Evolutionary conservation across 2,329 filamentous ascomycete species (phyloP), one percentile per base, ranked within the genome.

Genomic region (Rugonectria rugulosa): DNA sequence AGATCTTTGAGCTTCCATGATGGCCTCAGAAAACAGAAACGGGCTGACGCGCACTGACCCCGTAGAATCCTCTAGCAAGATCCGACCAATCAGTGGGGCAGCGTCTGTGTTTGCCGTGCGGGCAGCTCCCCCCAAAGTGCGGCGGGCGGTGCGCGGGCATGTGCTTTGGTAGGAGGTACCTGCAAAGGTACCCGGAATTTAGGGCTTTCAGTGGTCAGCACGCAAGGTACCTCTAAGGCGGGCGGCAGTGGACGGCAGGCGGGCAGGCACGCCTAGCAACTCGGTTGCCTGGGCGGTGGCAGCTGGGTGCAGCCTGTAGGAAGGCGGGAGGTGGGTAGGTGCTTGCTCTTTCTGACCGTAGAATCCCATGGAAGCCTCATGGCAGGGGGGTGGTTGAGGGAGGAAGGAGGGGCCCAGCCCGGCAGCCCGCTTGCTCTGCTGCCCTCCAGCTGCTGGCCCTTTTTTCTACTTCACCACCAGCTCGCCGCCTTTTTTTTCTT

Each of bases 321-420:
- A 36, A 36, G 32, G 32, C 19, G 32, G 32, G 32, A 15, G 32
- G 32, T 36, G 32, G 32, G 32, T 15, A 11, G 26, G 7, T 7
- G 26, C 7, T 27, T 27, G 32, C 5, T 36, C 32, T 60, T 53
- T 60, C 53, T 60, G 69, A 65, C 70, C 74, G 71, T 78, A 71
- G 75, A 78, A 78, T 77, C 75, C 65, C 72, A 78, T 78, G 75
- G 75, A 78, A 78, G 73, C 74, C 71, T 72, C 69, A 67, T 63
- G 62, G 65, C 57, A 59, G 60, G 65, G 66, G 67, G 66, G 55
- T 7, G 12, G 26, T n/a, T n/a, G 12, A 12, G 12, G 63, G 61
- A 60, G 60, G 60, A 57, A 65, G 65, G 65, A 68, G 65, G 65
- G 65, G 65, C 65, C 29, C 60, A 43, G 29, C 49, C 53, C 40